Base-by-base conservation (phyloP, 148 eudicot species). In the Vaccinium myrtillus region DNA sequence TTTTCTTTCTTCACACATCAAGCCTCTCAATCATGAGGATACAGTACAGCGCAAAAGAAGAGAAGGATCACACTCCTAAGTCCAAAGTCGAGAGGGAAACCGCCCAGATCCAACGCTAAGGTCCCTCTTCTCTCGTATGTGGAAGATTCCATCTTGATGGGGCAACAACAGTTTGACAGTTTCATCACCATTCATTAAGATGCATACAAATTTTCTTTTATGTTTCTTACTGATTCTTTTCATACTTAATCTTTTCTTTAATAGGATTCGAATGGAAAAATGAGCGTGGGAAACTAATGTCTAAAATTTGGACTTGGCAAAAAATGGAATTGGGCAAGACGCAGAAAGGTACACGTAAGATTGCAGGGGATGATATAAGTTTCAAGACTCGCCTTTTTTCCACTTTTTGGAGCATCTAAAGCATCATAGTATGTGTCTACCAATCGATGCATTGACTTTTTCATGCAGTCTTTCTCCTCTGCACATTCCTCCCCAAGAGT, bases 351-450 rank as follows among this genome's bases (percentile, higher is more conserved):
- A 27, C 73, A 67, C 12, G 73, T 30, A 65, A 67, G 36, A 11
- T 65, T 67, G 73, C 16, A 7, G 73, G 48, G 7, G 9, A 39
- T 15, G 18, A 51, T 50, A 27, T 10, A 74, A 81, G 56, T 25
- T 77, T 23, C 71, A 61, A 84, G 82, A 91, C 87, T 87, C 27
- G 90, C 98, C 95, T 84, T 90, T 71, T 89, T 88, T 25, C 94
- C 98, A 84, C 93, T 93, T 87, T 95, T 95, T 1, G 98, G 95
- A 43, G 98, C 98, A 86, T 95, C 98, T 61, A 95, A 74, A 54
- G 98, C 98, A 86, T 95, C 98, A 86, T 95, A 95, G 75, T 95
- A 95, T 48, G 86, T 53, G 67, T 95, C 93, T 25, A 93, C 77
- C 79, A 95, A 80, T 73, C 83, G 21, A 19, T 81, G 63, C 77